phyloP scores from a whole-genome alignment of 1,139 yeast genomes.

The Yamadazyma triangularis region DNA sequence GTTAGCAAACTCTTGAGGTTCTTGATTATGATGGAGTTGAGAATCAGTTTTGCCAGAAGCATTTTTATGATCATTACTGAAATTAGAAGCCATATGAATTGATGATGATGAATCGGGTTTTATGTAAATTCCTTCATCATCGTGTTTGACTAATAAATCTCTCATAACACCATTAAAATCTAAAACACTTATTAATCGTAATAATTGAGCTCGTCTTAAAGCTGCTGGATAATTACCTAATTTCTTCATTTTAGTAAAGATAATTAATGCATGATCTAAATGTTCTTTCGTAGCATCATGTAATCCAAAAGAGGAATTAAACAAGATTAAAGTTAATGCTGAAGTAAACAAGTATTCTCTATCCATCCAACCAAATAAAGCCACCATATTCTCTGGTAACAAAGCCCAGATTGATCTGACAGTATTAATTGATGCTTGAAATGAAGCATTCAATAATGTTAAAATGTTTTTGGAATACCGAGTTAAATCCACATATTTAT shows the following conservation, averaged over 20 bases:
- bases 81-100: not conserved
- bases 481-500: slow-evolving; percentile 62
- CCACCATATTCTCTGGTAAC: slow-evolving; percentile 72
- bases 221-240: slow-evolving; percentile 80
- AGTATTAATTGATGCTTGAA: slow-evolving; percentile 80
- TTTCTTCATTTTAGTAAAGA: slow-evolving; percentile 71
- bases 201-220: slow-evolving; percentile 63
- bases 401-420: slow-evolving; percentile 71
- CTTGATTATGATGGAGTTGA: not conserved
- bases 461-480: slow-evolving; percentile 65
- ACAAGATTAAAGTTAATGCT: slow-evolving; percentile 70
- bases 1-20: slow-evolving; percentile 9
- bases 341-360: slow-evolving; percentile 80
- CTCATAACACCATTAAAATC: slow-evolving; percentile 67
- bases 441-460: slow-evolving; percentile 70
- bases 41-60: not conserved
- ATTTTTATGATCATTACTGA: not conserved
- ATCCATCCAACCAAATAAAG: slow-evolving; percentile 86
- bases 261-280: slow-evolving; percentile 65
- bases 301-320: slow-evolving; percentile 79
- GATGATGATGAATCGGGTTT: not conserved
- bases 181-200: slow-evolving; percentile 58
- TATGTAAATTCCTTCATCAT: slow-evolving; percentile 33
- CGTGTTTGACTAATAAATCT: slow-evolving; percentile 53
- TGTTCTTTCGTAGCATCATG: slow-evolving; percentile 72